Evolutionary conservation across 2,329 filamentous ascomycete genomes (phyloP), one percentile per base, ranked within the genome.

Genomic region (Trichoderma harzianum): DNA sequence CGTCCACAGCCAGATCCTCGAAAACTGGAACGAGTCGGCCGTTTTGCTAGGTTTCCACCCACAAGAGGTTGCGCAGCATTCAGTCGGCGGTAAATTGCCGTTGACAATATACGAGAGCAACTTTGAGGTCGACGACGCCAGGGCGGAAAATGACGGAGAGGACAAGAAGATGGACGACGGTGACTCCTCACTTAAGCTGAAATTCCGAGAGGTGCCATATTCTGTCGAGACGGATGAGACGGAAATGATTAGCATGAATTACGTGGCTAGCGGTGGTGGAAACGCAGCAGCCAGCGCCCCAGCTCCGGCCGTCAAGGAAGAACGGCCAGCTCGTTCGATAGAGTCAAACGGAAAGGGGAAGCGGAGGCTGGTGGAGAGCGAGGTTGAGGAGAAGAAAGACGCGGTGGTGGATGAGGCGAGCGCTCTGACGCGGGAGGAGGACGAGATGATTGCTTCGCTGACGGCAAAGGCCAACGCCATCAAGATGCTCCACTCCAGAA

Each of bases 231-330:
- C 95, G 0, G 94, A 93, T 11, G 95, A 98, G 80, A 95, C 95
- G 1, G 96, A 99, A 82, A 98, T 98, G 94, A 98, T 99, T 75
- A 93, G 93, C 76, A 93, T 99, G 78, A 94, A 98, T 81, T 97
- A 95, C 75, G 92, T 99, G 24, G 95, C 95, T 0, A 91, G 91
- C 67, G 93, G 93, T 51, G 93, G 92, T 61, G 93, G 93, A 62
- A 95, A 93, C 77, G 95, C 94, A 28, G 90, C 92, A 12, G 89
- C 90, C 36, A 84, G 61, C n/a, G 51, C 89, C 30, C 75, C 92
- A 16, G 89, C 89, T 36, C 84, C 89, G 32, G 74, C 77, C 11
- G 74, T 77, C 69, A 83, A 81, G 76, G 84, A 85, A 71, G 84
- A 85, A 71, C 79, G 83, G n/a, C 79, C 79, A 3, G 78, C 78